Percentiles rank a stretch among this genome's conserved stretches.
Conservation (phyloP, 192 early-diverging fungal species). For the Coemansia sp. region DNA sequence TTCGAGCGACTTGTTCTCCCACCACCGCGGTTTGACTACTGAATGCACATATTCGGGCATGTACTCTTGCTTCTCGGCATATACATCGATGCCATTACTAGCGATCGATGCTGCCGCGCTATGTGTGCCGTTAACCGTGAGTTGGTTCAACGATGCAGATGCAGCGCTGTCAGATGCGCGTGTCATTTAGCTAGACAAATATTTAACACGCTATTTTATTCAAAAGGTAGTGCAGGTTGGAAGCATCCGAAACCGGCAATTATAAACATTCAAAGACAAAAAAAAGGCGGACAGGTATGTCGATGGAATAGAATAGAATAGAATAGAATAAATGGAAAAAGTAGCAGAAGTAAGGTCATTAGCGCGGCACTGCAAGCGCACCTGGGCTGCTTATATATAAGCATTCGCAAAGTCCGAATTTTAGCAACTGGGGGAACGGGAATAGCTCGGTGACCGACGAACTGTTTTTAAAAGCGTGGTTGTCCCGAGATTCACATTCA, state of each 20-base stretch:
- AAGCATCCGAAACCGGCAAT: too few relatives aligned
- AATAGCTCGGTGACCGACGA: neutral
- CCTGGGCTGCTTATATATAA: neutral
- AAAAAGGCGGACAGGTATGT: too few relatives aligned
- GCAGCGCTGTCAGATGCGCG: constrained; percentile 5
- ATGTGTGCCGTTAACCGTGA: neutral
- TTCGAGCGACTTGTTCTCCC: constrained; percentile 42
- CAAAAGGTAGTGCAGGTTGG: neutral
- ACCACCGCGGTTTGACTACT: constrained; percentile 25
- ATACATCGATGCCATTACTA: constrained; percentile 3
- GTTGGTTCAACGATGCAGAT: constrained; percentile 12
- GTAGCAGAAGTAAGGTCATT: neutral
- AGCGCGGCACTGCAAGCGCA: neutral
- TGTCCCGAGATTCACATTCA: neutral
- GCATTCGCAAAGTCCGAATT: neutral
- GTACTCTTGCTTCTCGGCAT: neutral
- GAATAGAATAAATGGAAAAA: neutral
- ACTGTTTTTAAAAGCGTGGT: neutral
- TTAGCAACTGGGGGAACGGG: neutral
- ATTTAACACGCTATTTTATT: neutral
- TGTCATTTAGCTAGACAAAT: neutral
- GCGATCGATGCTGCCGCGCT: neutral
- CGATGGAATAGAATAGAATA: neutral
- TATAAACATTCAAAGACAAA: too few relatives aligned
- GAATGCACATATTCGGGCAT: neutral